Evolutionary conservation across 2,329 filamentous ascomycete species (phyloP).

Genomic region (Neoarthrinium moseri): DNA sequence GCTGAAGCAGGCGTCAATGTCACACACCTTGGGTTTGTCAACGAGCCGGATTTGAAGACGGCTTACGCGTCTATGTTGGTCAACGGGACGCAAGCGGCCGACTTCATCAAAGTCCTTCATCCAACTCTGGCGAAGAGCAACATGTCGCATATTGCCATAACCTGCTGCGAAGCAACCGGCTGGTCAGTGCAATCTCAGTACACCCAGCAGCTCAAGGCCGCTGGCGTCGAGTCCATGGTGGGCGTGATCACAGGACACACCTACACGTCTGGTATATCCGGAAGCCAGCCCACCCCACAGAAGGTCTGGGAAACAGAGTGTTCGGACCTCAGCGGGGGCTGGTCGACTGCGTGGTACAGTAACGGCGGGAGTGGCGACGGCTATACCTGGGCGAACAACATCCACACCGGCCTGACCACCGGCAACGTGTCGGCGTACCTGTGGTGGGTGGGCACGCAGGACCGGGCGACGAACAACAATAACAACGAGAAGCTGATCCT

Average conservation of each 20-base stretch:
- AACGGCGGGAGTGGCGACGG: conserved; percentile 41
- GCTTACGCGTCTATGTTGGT: conserved; percentile 46
- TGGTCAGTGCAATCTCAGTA: conserved; percentile 21
- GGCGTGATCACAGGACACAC: conserved; percentile 40
- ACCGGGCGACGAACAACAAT: conserved; percentile 16
- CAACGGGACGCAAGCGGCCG: conserved; percentile 43
- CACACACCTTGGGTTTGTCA: conserved; percentile 23
- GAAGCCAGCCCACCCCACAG: conserved; percentile 25
- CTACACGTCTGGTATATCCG: conserved; percentile 36
- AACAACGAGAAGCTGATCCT: conserved; percentile 25
- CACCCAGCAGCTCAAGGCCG: conserved; percentile 15
- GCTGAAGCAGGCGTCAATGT: conserved; percentile 7
- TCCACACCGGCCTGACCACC: conserved; percentile 40
- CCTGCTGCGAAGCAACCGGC: conserved; percentile 40
- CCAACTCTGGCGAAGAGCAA: conserved; percentile 32
- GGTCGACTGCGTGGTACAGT: conserved; percentile 39
- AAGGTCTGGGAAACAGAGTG: conserved; percentile 48
- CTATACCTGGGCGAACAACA: conserved; percentile 45
- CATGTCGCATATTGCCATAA: conserved; percentile 25
- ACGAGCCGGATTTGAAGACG: conserved; percentile 24
- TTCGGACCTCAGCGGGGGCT: conserved; percentile 38
- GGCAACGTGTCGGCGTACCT: conserved; percentile 43
- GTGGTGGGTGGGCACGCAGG: conserved; percentile 32
- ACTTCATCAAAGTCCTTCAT: conserved; percentile 49
- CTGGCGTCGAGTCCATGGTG: conserved; percentile 31